These are phyloP conservation scores for Xylaria digitata DNA, from an alignment of 2,329 filamentous ascomycete genomes.

Conservation along the genomic window DNA sequence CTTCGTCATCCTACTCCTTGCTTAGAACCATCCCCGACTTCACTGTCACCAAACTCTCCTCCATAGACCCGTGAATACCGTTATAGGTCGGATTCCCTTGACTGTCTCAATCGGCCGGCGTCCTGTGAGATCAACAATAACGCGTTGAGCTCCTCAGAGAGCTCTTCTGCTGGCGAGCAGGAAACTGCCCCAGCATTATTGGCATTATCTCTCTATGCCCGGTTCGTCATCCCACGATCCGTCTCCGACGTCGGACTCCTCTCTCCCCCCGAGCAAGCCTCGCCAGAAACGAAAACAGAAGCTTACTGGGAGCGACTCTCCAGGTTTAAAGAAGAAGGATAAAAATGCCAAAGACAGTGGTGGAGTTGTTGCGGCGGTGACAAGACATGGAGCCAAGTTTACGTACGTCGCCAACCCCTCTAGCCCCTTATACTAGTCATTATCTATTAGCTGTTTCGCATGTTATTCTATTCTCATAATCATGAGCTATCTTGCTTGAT, in stretches of 20 bases:
- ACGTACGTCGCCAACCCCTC: slow-evolving; percentile 44
- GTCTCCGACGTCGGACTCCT: slow-evolving; percentile 46
- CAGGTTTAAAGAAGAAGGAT: slow-evolving; percentile 53
- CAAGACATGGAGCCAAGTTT: slow-evolving; percentile 52
- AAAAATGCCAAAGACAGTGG: slow-evolving; percentile 52
- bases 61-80: slow-evolving; percentile 22
- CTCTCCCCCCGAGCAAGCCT: slow-evolving; percentile 45
- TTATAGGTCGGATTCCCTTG: slow-evolving; percentile 2
- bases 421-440: slow-evolving; percentile 18
- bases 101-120: slow-evolving; percentile 18
- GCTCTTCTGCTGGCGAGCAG: slow-evolving; percentile 52
- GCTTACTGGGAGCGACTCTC: slow-evolving; percentile 47
- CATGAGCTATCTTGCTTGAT: slow-evolving; percentile 43
- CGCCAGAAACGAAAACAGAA: slow-evolving; percentile 48
- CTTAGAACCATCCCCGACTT: slow-evolving; percentile 16
- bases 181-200: slow-evolving; percentile 49
- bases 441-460: slow-evolving; percentile 27
- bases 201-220: slow-evolving; percentile 51
- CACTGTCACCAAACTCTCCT: neutral
- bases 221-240: slow-evolving; percentile 51
- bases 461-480: neutral
- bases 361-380: slow-evolving; percentile 52
- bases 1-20: slow-evolving; percentile 32
- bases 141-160: slow-evolving; percentile 45
- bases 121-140: slow-evolving; percentile 25